Conservation (phyloP, 805 yeast species). For the Nakazawaea laoshanensis region DNA sequence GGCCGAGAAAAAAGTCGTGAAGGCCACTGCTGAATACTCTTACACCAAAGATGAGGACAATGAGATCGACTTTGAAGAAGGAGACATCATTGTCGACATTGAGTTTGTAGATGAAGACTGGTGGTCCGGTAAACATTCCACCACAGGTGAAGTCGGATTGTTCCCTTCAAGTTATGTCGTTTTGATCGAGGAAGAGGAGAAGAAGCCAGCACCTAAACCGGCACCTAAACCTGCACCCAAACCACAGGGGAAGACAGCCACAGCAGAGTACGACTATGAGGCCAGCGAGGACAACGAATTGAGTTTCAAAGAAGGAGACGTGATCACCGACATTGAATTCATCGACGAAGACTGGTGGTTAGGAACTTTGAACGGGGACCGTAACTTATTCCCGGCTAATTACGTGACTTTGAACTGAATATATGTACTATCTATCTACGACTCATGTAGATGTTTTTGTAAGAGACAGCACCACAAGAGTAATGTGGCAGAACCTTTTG, state of each 20-base stretch:
- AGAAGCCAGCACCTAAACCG: background rate
- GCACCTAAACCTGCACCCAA: background rate
- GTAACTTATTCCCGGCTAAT: conserved; percentile 87
- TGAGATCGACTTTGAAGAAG: conserved; percentile 60
- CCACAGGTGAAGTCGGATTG: conserved; percentile 38
- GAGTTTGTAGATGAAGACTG: conserved; percentile 70
- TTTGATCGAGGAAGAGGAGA: conserved; percentile 20
- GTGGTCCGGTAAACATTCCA: conserved; percentile 37
- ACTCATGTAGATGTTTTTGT: conserved; percentile 4
- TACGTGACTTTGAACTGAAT: conserved; percentile 41
- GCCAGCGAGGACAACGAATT: conserved; percentile 92
- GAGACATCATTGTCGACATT: conserved; percentile 57
- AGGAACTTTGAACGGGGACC: conserved; percentile 72
- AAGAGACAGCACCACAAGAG: conserved; percentile 34
- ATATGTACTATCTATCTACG: background rate
- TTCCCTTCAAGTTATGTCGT: conserved; percentile 50
- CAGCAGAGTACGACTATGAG: conserved; percentile 72
- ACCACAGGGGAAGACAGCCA: conserved; percentile 35
- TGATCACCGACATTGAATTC: conserved; percentile 74
- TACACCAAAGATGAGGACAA: conserved; percentile 71
- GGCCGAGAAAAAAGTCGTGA: conserved; percentile 13
- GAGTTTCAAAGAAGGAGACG: conserved; percentile 75
- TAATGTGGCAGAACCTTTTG: conserved; percentile 41
- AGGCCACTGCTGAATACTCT: conserved; percentile 79
- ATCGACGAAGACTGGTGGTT: conserved; percentile 98